Percentiles rank a stretch among this genome's conserved stretches.
phyloP scores from a whole-genome alignment of 2,329 filamentous ascomycete species.

The Trichoderma sp. region DNA sequence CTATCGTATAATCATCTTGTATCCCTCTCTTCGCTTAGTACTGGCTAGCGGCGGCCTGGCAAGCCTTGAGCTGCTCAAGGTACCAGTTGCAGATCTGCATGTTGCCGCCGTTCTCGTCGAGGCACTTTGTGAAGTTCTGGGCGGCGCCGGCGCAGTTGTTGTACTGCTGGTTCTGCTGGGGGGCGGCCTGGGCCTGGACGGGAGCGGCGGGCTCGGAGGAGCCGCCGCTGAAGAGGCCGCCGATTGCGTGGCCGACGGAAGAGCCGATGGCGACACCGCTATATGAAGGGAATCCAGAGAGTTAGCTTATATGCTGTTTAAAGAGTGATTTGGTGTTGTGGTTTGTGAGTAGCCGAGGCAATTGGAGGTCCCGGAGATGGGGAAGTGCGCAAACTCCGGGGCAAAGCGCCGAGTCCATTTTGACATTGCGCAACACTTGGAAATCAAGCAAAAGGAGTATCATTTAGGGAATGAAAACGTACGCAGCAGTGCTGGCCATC shows the following conservation, averaged over 20 bases:
- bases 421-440: neutral
- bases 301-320: neutral
- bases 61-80: slow-evolving; percentile 92
- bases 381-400: neutral
- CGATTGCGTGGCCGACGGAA: slow-evolving; percentile 91
- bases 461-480: slow-evolving; percentile 46
- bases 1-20: neutral
- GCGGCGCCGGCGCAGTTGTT: slow-evolving; percentile 77
- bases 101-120: slow-evolving; percentile 92
- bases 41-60: slow-evolving; percentile 71
- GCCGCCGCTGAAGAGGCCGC: slow-evolving; percentile 79
- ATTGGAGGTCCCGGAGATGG: neutral
- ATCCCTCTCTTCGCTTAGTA: slow-evolving; percentile 51
- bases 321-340: neutral
- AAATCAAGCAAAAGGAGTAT: neutral
- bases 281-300: neutral
- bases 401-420: neutral
- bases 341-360: neutral
- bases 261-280: slow-evolving; percentile 97
- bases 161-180: slow-evolving; percentile 52
- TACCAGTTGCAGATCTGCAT: slow-evolving; percentile 98
- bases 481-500: slow-evolving; percentile 98
- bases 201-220: slow-evolving; percentile 53
- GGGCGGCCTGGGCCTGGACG: slow-evolving; percentile 41
- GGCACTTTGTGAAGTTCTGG: slow-evolving; percentile 86